Evolutionary conservation across 768 basidiomycete genomes (phyloP).

Genomic region (Lactarius akahatsu): DNA sequence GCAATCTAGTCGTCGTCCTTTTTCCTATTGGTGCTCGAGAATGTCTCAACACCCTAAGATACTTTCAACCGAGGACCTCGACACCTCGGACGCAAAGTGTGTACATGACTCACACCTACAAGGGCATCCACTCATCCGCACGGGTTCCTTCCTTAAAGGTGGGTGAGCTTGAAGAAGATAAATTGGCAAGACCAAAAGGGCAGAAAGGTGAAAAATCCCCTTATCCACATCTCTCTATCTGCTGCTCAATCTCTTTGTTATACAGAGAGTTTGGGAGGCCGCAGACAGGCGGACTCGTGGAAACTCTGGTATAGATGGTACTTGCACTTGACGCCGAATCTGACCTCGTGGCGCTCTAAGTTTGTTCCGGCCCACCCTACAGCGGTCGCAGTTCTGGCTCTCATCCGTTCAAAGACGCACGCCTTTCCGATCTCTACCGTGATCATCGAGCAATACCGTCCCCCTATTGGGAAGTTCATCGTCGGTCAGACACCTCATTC

Average conservation of each 20-base stretch:
- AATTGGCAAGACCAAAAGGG: constrained; percentile 78
- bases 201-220: constrained; percentile 48
- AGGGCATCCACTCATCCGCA: constrained; percentile 1
- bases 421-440: constrained; percentile 76
- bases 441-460: constrained; percentile 90
- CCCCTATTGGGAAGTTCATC: constrained; percentile 74
- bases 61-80: constrained; percentile 23
- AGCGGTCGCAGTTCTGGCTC: constrained; percentile 85
- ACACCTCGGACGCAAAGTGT: constrained; percentile 26
- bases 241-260: constrained; percentile 1
- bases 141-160: constrained; percentile 52
- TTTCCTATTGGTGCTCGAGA: not conserved
- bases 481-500: constrained; percentile 49
- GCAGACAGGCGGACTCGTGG: constrained; percentile 82
- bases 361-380: constrained; percentile 2
- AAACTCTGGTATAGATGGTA: constrained; percentile 79
- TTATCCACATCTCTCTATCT: not conserved
- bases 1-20: not conserved
- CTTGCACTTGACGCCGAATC: constrained; percentile 20
- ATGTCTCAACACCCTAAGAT: constrained; percentile 25
- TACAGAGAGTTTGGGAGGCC: constrained; percentile 83
- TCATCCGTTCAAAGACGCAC: constrained; percentile 71
- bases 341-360: not conserved
- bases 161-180: constrained; percentile 82
- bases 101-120: not conserved